Evolutionary conservation across 768 basidiomycete genomes (phyloP).

Genomic region (Pisolithus marmoratus): DNA sequence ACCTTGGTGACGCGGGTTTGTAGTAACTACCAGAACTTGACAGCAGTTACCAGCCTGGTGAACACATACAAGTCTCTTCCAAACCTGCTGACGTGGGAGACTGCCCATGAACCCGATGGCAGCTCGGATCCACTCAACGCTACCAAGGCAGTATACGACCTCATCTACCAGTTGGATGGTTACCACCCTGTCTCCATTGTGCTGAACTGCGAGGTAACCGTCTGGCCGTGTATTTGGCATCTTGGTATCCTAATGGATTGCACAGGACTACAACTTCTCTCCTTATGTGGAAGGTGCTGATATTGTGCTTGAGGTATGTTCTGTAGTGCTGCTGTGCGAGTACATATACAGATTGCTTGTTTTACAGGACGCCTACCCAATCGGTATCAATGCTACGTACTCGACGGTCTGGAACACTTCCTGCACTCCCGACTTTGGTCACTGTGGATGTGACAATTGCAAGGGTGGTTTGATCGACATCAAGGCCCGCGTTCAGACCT

Average conservation of each 20-base stretch:
- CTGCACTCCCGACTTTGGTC: conserved; percentile 61
- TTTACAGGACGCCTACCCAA: conserved; percentile 19
- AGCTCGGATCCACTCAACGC: conserved; percentile 60
- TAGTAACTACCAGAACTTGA: conserved; percentile 55
- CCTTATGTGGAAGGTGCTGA: conserved; percentile 59
- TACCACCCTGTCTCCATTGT: conserved; percentile 57
- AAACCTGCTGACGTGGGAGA: conserved; percentile 69
- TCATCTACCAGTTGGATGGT: conserved; percentile 44
- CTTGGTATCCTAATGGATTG: background rate
- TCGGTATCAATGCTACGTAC: conserved; percentile 56
- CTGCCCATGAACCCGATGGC: conserved; percentile 70
- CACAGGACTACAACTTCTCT: conserved; percentile 57
- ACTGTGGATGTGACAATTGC: conserved; percentile 72
- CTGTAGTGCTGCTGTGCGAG: conserved; percentile 22
- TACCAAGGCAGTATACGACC: conserved; percentile 39
- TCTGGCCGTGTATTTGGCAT: background rate
- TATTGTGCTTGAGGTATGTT: conserved; percentile 61
- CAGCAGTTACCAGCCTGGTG: conserved; percentile 58
- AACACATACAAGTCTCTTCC: conserved; percentile 56
- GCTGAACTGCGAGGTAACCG: conserved; percentile 38
- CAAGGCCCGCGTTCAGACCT: conserved; percentile 59
- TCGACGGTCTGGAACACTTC: conserved; percentile 54
- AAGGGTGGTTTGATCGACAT: conserved; percentile 60
- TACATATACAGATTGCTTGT: background rate
- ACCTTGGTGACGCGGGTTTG: background rate